Base-by-base conservation (phyloP, 2,329 filamentous ascomycete genomes). In the Pleomassaria siparia region DNA sequence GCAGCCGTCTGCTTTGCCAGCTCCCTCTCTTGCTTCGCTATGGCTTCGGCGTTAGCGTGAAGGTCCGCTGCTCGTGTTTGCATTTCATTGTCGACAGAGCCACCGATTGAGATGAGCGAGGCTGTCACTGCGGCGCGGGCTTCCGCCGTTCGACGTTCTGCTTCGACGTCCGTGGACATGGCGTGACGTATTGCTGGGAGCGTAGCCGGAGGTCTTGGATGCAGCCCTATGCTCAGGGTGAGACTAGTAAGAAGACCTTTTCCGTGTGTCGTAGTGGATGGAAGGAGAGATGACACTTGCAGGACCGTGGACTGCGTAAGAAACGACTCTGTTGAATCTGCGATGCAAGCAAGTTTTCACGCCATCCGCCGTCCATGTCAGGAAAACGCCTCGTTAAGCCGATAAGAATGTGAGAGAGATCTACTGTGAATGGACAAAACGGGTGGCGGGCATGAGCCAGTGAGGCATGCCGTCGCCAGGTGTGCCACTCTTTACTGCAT, bases 11-110 rank as follows among this genome's bases (percentile, higher is more conserved):
- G 83, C 49, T 77, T 80, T 43, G 71, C 72, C 28, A 91, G 76
- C 52, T 86, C 83, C 43, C 78, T 76, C 70, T 89, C 85, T 73
- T 92, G 89, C 63, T 76, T 78, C 30, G 77, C 75, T 41, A 92
- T 82, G 15, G 81, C 82, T 15, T 77, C 73, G 16, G 82, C 80
- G 71, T 91, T 91, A 45, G 76, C 70, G 74, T 92, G 88, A 43
- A 94, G 76, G 54, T 85, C 80, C 13, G 76, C 70, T 13, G 88
- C 88, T 51, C 88, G 86, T 47, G 80, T 79, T 56, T 83, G 80
- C 41, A 91, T 80, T 62, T 87, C 80, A 37, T 78, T 73, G 73
- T 90, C 86, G 56, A 91, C 77, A 58, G 85, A 81, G 66, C 87
- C 85, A 60, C 85, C 85, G 43, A 91, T 74, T 5, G 75, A 73